Percentiles rank a stretch among this genome's conserved stretches.
Conservation (phyloP, 441 rosid genomes). For the Geranium incanum region DNA sequence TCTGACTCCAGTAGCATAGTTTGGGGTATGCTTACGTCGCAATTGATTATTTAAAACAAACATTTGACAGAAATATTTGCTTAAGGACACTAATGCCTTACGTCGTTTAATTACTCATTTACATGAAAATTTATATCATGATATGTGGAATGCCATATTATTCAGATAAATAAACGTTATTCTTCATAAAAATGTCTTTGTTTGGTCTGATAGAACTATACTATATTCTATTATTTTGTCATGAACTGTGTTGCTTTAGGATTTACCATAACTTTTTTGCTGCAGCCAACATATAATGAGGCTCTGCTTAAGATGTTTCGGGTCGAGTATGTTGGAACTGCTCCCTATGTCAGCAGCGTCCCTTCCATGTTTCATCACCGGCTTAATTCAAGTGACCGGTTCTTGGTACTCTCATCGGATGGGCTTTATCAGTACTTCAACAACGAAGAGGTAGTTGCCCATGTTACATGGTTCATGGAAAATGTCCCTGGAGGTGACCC, state of each 20-base stretch:
- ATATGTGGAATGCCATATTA: not conserved
- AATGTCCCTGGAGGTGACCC: conserved; percentile 95
- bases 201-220: too few relatives aligned
- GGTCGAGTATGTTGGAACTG: conserved; percentile 61
- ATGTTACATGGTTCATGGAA: conserved; percentile 94
- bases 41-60: not conserved
- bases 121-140: not conserved
- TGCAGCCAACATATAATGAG: conserved; percentile 81
- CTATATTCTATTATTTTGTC: not conserved
- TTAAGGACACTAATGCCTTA: not conserved
- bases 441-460: conserved; percentile 93
- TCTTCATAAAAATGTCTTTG: not conserved
- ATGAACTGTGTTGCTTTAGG: conserved; percentile 6
- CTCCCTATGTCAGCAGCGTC: conserved; percentile 68
- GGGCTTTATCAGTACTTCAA: conserved; percentile 91
- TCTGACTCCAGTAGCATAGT: not conserved
- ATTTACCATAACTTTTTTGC: conserved; percentile 19
- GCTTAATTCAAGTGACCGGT: conserved; percentile 71
- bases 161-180: not conserved
- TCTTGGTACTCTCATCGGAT: conserved; percentile 84
- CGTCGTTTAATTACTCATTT: not conserved
- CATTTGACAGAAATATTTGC: not conserved
- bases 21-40: not conserved
- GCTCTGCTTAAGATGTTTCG: conserved; percentile 74
- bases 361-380: conserved; percentile 79